phyloP scores from a whole-genome alignment of 2,329 filamentous ascomycete genomes.

The Cercospora zeina region DNA sequence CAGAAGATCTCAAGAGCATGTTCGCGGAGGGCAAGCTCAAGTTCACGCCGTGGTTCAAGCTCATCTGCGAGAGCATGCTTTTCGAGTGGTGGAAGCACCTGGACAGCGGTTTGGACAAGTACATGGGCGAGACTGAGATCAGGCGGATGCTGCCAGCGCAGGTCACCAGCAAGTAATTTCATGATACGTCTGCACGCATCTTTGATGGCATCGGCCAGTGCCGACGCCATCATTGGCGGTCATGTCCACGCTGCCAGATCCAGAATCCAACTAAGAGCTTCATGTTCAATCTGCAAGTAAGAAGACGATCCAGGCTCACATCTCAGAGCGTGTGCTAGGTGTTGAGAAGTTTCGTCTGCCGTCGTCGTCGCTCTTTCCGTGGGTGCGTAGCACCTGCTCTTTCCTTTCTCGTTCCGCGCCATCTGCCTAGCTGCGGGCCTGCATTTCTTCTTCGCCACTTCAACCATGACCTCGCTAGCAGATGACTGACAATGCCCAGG shows the following conservation, averaged over 20 bases:
- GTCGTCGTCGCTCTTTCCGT: constrained; percentile 1
- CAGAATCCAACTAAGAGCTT: constrained; percentile 12
- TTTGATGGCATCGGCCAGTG: background rate
- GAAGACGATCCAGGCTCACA: background rate
- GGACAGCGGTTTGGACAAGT: constrained; percentile 77
- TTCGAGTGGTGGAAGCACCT: constrained; percentile 97
- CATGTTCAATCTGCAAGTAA: background rate
- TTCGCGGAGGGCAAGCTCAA: constrained; percentile 77
- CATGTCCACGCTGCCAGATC: constrained; percentile 13
- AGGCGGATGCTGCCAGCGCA: constrained; percentile 66
- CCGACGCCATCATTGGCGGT: background rate
- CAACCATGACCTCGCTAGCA: background rate
- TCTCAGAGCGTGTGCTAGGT: background rate
- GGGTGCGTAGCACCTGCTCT: background rate
- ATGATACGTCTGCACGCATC: no score
- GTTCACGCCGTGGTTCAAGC: constrained; percentile 99
- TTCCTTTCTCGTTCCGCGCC: background rate
- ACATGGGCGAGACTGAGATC: constrained; percentile 81
- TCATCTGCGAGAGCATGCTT: constrained; percentile 96
- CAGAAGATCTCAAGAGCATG: constrained; percentile 78
- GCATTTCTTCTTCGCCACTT: background rate
- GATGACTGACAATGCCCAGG: background rate
- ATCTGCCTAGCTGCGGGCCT: background rate
- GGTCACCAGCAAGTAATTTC: constrained; percentile 1
- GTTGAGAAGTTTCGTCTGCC: background rate